Evolutionary conservation across 2,329 filamentous ascomycete species (phyloP), one percentile per base, ranked within the genome.

Genomic region (Verticillium nubilum): DNA sequence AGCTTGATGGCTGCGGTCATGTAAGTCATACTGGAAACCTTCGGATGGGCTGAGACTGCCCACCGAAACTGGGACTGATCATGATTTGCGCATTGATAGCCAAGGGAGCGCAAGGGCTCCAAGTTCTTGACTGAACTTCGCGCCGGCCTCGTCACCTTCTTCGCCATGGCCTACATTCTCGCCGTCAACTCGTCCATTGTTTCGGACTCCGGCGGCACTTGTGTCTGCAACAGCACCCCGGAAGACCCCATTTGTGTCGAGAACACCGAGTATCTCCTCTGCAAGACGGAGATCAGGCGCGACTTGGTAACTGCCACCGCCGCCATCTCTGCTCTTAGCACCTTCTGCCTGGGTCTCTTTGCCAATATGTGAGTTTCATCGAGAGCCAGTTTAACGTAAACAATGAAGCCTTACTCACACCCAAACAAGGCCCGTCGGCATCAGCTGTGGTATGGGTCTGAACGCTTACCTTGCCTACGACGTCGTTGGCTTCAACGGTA

Each of bases 401-500:
- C 25, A 9, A 31, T 4, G 27, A 25, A 7, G 13, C 33, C 57
- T 58, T 13, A 54, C 26, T 55, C 53, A 26, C 28, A 28, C 33
- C 47, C n/a, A 37, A 19, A 15, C 27, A 56, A 73, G 72, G 12
- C 75, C 74, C 19, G 68, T 74, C 54, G 74, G 71, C 57, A 67
- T 76, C 26, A 75, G 76, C 55, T 76, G 76, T 55, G 76, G 76
- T 64, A 78, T 78, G 76, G 76, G 92, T 27, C 73, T 96, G 59
- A 96, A 96, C 69, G 91, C 91, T 19, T 96, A 96, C 72, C 96
- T 96, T 69, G 84, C 91, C 27, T 96, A 90, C 70, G 89, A 86
- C 17, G 76, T 65, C 29, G 91, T 96, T 59, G 92, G 92, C 3
- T 85, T 80, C 68, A 87, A 93, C 70, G 92, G 91, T 52, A 82